These are phyloP conservation scores for Candida dendrica DNA, from an alignment of 805 yeast species.

Conservation along the genomic window DNA sequence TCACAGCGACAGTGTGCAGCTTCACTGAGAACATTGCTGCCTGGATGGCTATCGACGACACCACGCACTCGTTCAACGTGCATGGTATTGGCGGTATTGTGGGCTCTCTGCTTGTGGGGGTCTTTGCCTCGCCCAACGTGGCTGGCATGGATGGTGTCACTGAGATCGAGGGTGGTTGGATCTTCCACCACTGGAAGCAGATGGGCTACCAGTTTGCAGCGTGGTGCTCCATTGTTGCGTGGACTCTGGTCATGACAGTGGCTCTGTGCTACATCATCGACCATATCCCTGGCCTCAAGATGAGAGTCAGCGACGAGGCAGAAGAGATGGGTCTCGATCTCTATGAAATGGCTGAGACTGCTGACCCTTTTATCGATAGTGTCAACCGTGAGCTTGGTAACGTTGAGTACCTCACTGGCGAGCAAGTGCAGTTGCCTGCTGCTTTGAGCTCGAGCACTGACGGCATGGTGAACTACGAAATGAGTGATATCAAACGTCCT, in stretches of 20 bases:
- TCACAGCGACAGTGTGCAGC: slow-evolving; percentile 78
- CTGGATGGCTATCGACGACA: slow-evolving; percentile 76
- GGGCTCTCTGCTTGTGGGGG: slow-evolving; percentile 77
- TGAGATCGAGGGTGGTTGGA: slow-evolving; percentile 87
- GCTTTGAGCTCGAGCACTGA: too few relatives aligned
- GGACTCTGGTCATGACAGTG: slow-evolving; percentile 39
- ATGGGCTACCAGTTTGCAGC: slow-evolving; percentile 81
- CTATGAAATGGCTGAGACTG: slow-evolving; percentile 42
- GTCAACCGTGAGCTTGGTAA: too few relatives aligned
- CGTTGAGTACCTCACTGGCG: too few relatives aligned
- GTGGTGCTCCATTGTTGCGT: slow-evolving; percentile 32
- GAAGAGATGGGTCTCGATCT: slow-evolving; percentile 47
- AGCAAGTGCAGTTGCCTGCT: too few relatives aligned
- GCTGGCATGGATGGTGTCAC: slow-evolving; percentile 85
- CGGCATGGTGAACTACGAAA: background rate
- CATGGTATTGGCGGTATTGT: slow-evolving; percentile 95
- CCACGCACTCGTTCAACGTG: slow-evolving; percentile 89
- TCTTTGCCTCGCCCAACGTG: slow-evolving; percentile 80
- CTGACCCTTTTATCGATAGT: slow-evolving; percentile 24
- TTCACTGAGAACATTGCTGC: slow-evolving; percentile 79
- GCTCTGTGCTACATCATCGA: slow-evolving; percentile 40
- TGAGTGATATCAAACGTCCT: slow-evolving; percentile 4
- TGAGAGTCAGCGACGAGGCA: slow-evolving; percentile 37
- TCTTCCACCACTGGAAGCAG: slow-evolving; percentile 85
- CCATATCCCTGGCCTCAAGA: slow-evolving; percentile 41